Base-by-base conservation (phyloP, 305 asterid genomes). In the Euphrasia arctica region DNA sequence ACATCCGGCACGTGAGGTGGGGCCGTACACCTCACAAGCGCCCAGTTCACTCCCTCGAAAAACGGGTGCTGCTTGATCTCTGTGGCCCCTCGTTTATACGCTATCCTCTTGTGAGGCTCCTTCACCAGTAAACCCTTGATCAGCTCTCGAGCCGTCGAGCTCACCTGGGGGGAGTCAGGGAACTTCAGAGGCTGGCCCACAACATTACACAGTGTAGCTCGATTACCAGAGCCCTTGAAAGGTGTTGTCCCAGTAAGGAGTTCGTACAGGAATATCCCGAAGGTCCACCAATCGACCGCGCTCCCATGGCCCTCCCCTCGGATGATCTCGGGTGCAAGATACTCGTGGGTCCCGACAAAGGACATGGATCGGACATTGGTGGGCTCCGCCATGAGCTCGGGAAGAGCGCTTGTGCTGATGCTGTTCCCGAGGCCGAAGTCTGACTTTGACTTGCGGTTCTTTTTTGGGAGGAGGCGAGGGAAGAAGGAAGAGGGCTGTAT, bases 271-370 rank as follows among this genome's bases (percentile, higher is more conserved):
- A 45, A 45, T 5, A 45, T 45, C 14, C 51, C 51, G 3, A 45
- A 45, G 15, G 51, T 45, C 51, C 51, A 45, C 51, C 51, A 45
- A 5, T 45, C 51, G 14, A 45, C 51, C 15, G 51, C 51, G 51
- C 51, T 45, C 0, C 51, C 51, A 10, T 45, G 51, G 14, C 51
- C 51, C 2, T 45, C 51, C 14, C 51, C 51, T 14, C 51, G 51
- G 14, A 45, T 45, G 1, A 45, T 45, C 51, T 45, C 51, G 5
- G 51, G 51, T 9, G 43, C 43, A 10, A 39, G 43, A 10, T 39
- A 39, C 43, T 39, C 43, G 43, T 39, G 43, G 11, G 51, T 45
- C 51, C 51, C 51, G 15, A 45, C 51, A 3, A 45, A 45, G 1
- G 51, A 45, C 51, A 45, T 45, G 51, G 51, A 45, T 14, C 51